Evolutionary conservation across 805 yeast genomes (phyloP).

Genomic region (Candida montana): DNA sequence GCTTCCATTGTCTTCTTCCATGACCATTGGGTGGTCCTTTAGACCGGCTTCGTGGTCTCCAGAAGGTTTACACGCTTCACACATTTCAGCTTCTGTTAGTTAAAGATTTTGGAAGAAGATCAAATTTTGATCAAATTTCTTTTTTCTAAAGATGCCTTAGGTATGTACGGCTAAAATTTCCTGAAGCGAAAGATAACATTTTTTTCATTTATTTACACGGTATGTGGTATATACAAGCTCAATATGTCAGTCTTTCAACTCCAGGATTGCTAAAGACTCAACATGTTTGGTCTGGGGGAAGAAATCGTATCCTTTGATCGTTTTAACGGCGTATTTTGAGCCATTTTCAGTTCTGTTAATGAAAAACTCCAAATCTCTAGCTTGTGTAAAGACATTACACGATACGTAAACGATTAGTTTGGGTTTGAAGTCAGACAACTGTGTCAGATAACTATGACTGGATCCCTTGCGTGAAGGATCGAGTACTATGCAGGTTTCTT

Average conservation of each 20-base stretch:
- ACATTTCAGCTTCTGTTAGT: too few relatives aligned
- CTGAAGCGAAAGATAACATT: too few relatives aligned
- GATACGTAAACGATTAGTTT: slow-evolving; percentile 82
- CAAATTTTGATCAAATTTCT: not conserved
- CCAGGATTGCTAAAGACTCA: slow-evolving; percentile 73
- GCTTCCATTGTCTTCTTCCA: not conserved
- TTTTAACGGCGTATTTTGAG: slow-evolving; percentile 56
- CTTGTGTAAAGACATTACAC: slow-evolving; percentile 98
- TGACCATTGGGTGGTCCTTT: slow-evolving; percentile 1
- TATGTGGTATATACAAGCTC: too few relatives aligned
- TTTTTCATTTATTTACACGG: not conserved
- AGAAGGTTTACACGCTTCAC: slow-evolving; percentile 1
- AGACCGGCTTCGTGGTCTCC: not conserved
- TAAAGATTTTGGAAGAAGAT: not conserved
- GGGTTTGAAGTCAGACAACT: slow-evolving; percentile 78
- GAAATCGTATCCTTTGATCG: slow-evolving; percentile 89
- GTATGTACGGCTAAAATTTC: not conserved
- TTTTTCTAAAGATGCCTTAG: not conserved
- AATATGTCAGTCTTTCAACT: slow-evolving; percentile 6
- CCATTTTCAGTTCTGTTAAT: slow-evolving; percentile 60
- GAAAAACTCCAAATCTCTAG: slow-evolving; percentile 83
- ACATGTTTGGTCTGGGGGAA: slow-evolving; percentile 94
- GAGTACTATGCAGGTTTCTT: slow-evolving; percentile 79
- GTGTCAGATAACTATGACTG: slow-evolving; percentile 75
- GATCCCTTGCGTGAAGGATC: slow-evolving; percentile 99